Conservation (phyloP, 1,284 basidiomycete genomes). For the Cryptococcus hybrid region DNA sequence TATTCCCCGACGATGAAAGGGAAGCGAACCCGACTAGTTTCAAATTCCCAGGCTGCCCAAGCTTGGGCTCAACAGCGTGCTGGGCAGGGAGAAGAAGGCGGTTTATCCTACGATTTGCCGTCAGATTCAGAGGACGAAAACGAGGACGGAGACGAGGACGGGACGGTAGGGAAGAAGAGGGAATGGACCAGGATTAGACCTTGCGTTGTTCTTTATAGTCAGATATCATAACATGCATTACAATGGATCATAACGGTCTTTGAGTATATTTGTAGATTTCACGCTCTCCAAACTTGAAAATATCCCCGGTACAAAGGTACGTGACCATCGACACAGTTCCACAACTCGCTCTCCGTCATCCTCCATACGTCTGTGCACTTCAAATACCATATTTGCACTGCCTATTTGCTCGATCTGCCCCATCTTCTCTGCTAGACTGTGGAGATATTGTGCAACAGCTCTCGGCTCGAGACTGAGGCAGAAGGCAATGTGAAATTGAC, state of each 20-base stretch:
- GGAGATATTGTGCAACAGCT: conserved; percentile 16
- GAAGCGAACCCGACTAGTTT: conserved; percentile 87
- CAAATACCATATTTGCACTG: conserved; percentile 42
- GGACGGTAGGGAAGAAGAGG: conserved; percentile 11
- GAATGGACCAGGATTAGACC: not conserved
- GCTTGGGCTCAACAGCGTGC: conserved; percentile 61
- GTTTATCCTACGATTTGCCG: conserved; percentile 43
- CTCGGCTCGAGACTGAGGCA: not conserved
- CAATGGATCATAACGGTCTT: not conserved
- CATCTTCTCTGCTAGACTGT: conserved; percentile 22
- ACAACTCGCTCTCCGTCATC: conserved; percentile 21
- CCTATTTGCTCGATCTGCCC: conserved; percentile 39
- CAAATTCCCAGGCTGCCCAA: conserved; percentile 90
- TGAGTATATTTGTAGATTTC: not conserved
- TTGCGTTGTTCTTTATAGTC: not conserved
- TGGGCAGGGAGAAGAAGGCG: conserved; percentile 18
- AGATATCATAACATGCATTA: not conserved
- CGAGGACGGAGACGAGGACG: conserved; percentile 19
- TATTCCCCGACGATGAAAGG: conserved; percentile 91
- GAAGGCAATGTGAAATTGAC: not conserved
- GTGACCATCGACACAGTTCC: conserved; percentile 34
- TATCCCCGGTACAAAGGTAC: conserved; percentile 38
- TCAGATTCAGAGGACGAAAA: conserved; percentile 39
- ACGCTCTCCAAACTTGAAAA: conserved; percentile 48
- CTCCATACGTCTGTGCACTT: conserved; percentile 34